Percentiles rank a stretch among this genome's conserved stretches.
Evolutionary conservation across 306 rosid genomes (phyloP).

Genomic region (Aeschynomene evenia): DNA sequence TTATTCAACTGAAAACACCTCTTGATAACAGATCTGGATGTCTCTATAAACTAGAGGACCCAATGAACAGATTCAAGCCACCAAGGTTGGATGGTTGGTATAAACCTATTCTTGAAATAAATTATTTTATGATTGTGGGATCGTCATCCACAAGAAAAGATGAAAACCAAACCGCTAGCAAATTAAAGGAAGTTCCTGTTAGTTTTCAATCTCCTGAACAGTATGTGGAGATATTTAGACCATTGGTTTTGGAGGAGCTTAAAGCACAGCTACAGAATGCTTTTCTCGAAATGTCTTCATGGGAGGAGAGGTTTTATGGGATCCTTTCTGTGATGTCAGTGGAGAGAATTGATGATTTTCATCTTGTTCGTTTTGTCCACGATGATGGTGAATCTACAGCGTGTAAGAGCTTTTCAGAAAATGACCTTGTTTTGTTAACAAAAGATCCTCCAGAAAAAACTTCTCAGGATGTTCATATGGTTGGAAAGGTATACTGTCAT

Average conservation of each 20-base stretch:
- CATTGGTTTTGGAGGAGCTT: slow-evolving; percentile 92
- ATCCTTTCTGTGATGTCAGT: slow-evolving; percentile 78
- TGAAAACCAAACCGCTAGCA: slow-evolving; percentile 44
- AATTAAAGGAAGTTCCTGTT: slow-evolving; percentile 82
- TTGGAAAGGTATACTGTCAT: slow-evolving; percentile 75
- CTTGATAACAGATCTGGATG: slow-evolving; percentile 41
- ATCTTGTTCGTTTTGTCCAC: slow-evolving; percentile 78
- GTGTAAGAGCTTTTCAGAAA: slow-evolving; percentile 75
- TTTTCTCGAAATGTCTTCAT: slow-evolving; percentile 73
- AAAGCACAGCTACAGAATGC: slow-evolving; percentile 84
- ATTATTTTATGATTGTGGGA: slow-evolving; percentile 72
- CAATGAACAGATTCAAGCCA: slow-evolving; percentile 74
- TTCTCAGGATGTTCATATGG: slow-evolving; percentile 80
- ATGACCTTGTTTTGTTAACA: slow-evolving; percentile 80
- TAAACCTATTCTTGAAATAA: slow-evolving; percentile 79
- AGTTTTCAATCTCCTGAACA: slow-evolving; percentile 84
- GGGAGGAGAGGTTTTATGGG: slow-evolving; percentile 81
- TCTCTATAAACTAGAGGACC: slow-evolving; percentile 55
- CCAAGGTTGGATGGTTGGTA: slow-evolving; percentile 89
- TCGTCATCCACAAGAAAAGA: slow-evolving; percentile 62
- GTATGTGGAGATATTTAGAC: slow-evolving; percentile 74
- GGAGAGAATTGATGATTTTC: slow-evolving; percentile 94
- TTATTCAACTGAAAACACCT: slow-evolving; percentile 81
- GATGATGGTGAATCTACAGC: slow-evolving; percentile 63
- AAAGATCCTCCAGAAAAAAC: slow-evolving; percentile 77